Conservation (phyloP, 306 rosid species). For the Ammopiptanthus mongolicus region DNA sequence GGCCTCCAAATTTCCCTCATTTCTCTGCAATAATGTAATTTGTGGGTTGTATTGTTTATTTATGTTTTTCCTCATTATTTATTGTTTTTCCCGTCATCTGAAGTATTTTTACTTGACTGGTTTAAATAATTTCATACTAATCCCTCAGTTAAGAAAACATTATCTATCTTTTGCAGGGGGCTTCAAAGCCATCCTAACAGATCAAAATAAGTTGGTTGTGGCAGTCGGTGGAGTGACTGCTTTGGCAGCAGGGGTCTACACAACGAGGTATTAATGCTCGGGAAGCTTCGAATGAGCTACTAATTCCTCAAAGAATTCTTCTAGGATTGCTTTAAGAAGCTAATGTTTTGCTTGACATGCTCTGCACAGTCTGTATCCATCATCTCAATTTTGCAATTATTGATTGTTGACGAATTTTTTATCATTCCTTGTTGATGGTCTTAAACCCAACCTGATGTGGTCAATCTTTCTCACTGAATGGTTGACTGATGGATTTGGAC, state of each 20-base stretch:
- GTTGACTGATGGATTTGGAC: not conserved
- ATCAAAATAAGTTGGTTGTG: slow-evolving; percentile 94
- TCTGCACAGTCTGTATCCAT: not conserved
- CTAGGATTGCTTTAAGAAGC: too few relatives aligned
- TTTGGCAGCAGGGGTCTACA: slow-evolving; percentile 91
- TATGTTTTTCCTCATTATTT: not conserved
- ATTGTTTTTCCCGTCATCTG: not conserved
- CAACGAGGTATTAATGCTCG: slow-evolving; percentile 66
- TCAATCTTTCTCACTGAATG: not conserved
- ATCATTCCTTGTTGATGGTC: not conserved
- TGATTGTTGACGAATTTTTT: not conserved
- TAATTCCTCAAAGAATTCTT: too few relatives aligned
- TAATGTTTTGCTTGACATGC: not conserved
- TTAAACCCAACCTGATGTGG: not conserved
- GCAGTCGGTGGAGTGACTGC: slow-evolving; percentile 98
- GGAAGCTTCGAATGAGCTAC: not conserved
- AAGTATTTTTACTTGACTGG: not conserved
- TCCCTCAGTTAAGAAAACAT: not conserved
- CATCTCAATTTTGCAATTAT: not conserved
- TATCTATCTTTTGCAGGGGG: slow-evolving; percentile 69
- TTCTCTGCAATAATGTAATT: not conserved
- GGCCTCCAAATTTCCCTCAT: not conserved
- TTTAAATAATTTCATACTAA: not conserved
- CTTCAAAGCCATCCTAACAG: slow-evolving; percentile 82
- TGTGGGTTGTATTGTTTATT: not conserved